Evolutionary conservation across 129 eudicot genomes (phyloP).

Genomic region (Solidago caesia): DNA sequence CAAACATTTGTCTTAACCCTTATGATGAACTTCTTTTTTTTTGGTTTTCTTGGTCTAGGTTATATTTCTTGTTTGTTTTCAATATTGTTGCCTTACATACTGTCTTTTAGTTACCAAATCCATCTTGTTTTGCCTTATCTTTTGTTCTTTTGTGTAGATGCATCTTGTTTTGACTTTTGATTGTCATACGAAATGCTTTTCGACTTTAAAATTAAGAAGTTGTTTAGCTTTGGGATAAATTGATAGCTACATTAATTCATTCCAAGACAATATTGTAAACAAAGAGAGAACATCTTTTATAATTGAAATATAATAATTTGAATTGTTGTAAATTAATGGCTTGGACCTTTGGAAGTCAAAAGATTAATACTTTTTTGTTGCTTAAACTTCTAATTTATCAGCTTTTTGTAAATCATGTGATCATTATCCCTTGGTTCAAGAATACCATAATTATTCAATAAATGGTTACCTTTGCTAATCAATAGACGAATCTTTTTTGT

Average conservation of each 20-base stretch:
- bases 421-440: not conserved
- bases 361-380: not conserved
- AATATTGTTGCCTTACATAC: slow-evolving; percentile 28
- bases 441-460: not conserved
- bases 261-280: not conserved
- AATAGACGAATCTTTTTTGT: not conserved
- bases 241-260: slow-evolving; percentile 1
- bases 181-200: slow-evolving; percentile 21
- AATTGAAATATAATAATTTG: not conserved
- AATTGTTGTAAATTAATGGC: slow-evolving; percentile 6
- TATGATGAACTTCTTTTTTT: slow-evolving; percentile 12
- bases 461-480: not conserved
- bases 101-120: slow-evolving; percentile 32
- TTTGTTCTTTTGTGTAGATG: slow-evolving; percentile 14
- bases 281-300: not conserved
- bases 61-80: slow-evolving; percentile 27
- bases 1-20: slow-evolving; percentile 22
- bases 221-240: slow-evolving; percentile 21
- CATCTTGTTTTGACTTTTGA: slow-evolving; percentile 34
- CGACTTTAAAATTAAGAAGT: slow-evolving; percentile 11
- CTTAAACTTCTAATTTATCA: not conserved
- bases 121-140: slow-evolving; percentile 19
- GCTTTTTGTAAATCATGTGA: slow-evolving; percentile 9
- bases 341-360: slow-evolving; percentile 28
- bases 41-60: slow-evolving; percentile 27